These are phyloP conservation scores for Dactylellina drechsleri DNA, from an alignment of 2,329 filamentous ascomycete species.

Conservation along the genomic window DNA sequence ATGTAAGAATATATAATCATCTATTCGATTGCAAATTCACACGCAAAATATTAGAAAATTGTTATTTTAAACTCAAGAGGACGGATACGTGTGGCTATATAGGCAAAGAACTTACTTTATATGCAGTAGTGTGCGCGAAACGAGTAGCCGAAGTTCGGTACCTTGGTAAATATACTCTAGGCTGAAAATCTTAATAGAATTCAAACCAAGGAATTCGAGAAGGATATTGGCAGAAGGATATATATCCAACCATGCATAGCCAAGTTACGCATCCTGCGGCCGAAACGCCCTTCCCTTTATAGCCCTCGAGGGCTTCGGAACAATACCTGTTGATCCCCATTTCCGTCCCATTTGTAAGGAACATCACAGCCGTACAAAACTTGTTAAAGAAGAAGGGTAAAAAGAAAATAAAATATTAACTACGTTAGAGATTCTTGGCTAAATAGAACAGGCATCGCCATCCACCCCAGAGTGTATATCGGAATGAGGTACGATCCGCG, in stretches of 20 bases:
- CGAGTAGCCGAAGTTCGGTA: too few species aligned
- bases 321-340: conserved; percentile 23
- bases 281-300: conserved; percentile 18
- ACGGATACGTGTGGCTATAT: too few species aligned
- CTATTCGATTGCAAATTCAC: too few species aligned
- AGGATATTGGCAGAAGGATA: conserved; percentile 4
- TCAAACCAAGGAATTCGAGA: not conserved
- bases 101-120: too few species aligned
- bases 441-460: conserved; percentile 39
- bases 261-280: not conserved
- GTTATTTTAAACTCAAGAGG: too few species aligned
- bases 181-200: not conserved
- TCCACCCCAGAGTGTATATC: conserved; percentile 10
- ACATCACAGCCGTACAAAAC: too few species aligned
- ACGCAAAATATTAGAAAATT: too few species aligned
- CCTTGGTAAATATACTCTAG: too few species aligned
- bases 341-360: conserved; percentile 20
- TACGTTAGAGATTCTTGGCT: conserved; percentile 21
- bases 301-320: conserved; percentile 24
- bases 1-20: too few species aligned
- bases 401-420: conserved; percentile 10
- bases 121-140: too few species aligned
- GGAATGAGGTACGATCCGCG: conserved; percentile 31
- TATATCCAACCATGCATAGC: too few species aligned
- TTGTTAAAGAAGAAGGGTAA: too few species aligned